These are phyloP conservation scores for Cinnamomum micranthum DNA, from an alignment of 164 flowering plant genomes.

Conservation along the genomic window DNA sequence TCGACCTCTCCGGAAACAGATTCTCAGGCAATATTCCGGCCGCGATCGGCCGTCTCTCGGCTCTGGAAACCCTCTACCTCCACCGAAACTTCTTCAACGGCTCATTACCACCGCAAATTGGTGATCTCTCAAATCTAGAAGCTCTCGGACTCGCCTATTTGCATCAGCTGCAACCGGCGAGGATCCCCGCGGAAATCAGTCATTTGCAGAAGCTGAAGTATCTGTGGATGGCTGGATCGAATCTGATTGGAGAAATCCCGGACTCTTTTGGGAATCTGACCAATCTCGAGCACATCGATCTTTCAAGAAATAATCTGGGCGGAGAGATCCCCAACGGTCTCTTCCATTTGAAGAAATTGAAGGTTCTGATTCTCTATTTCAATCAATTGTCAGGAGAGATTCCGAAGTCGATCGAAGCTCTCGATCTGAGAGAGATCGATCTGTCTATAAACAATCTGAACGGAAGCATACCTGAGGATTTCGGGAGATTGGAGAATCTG, in stretches of 20 bases:
- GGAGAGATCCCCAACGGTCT: conserved; percentile 56
- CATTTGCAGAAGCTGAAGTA: conserved; percentile 39
- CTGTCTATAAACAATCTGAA: conserved; percentile 46
- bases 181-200: conserved; percentile 45
- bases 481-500: conserved; percentile 45
- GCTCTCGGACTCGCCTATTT: conserved; percentile 34
- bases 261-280: conserved; percentile 28
- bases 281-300: conserved; percentile 45
- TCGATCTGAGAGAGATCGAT: conserved; percentile 43
- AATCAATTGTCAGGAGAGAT: conserved; percentile 58
- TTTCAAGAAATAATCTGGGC: conserved; percentile 35
- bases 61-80: conserved; percentile 27
- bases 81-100: conserved; percentile 49
- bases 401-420: conserved; percentile 37
- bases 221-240: conserved; percentile 34
- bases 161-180: conserved; percentile 25
- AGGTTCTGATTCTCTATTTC: conserved; percentile 27
- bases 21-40: conserved; percentile 70
- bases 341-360: conserved; percentile 54
- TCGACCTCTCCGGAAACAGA: conserved; percentile 51
- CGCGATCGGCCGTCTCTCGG: conserved; percentile 36
- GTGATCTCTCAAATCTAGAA: conserved; percentile 51
- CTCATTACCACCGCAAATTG: conserved; percentile 52
- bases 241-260: conserved; percentile 67
- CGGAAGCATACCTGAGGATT: conserved; percentile 59